Evolutionary conservation across 352 stramenopile species (phyloP).

Genomic region (Phytophthora cryptogea): DNA sequence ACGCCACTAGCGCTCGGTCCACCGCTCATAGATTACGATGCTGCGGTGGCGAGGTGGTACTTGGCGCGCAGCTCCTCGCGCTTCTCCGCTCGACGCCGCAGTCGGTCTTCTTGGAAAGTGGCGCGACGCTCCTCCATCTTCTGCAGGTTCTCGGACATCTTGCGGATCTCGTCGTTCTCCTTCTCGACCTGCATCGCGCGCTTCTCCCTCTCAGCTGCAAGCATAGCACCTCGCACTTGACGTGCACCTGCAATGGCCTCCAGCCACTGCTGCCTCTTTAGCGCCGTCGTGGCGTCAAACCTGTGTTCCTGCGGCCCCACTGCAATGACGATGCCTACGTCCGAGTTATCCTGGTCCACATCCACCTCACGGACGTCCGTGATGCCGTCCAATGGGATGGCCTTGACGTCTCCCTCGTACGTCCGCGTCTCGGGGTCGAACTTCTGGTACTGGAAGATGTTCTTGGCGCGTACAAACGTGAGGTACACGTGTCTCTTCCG

Average conservation of each 20-base stretch:
- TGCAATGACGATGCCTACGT: conserved; percentile 56
- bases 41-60: conserved; percentile 59
- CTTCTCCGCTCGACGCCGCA: conserved; percentile 59
- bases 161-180: conserved; percentile 66
- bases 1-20: conserved; percentile 5
- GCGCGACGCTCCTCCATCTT: conserved; percentile 60
- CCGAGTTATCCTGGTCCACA: conserved; percentile 52
- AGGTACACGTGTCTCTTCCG: conserved; percentile 60
- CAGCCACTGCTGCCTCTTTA: conserved; percentile 66
- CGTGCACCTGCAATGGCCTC: conserved; percentile 56
- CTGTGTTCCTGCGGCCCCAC: conserved; percentile 56
- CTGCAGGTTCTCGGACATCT: conserved; percentile 53
- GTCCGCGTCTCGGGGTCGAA: conserved; percentile 51
- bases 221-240: conserved; percentile 44
- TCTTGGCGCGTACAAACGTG: conserved; percentile 60
- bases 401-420: conserved; percentile 61
- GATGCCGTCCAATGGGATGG: conserved; percentile 68
- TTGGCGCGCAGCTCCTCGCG: conserved; percentile 72
- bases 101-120: conserved; percentile 71
- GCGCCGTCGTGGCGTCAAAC: conserved; percentile 51
- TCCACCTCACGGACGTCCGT: conserved; percentile 54
- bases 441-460: conserved; percentile 79
- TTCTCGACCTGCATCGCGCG: conserved; percentile 56
- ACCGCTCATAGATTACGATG: conserved; percentile 31
- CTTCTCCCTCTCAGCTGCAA: conserved; percentile 54